Evolutionary conservation across 2,329 filamentous ascomycete species (phyloP).

Genomic region (Nemania sp.): DNA sequence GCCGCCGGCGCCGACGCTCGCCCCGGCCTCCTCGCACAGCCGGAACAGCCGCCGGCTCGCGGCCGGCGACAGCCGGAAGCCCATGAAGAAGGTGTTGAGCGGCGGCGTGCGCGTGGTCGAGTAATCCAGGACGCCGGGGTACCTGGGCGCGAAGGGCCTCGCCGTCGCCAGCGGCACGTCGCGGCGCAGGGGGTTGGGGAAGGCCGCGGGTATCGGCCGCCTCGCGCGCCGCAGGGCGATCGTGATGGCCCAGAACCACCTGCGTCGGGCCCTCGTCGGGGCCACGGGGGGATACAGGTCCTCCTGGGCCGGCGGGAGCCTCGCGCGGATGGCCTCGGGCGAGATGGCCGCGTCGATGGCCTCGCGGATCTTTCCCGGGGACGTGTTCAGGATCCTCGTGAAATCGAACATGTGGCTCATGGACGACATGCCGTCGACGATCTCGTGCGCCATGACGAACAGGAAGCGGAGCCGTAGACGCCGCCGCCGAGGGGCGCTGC

Average conservation of each 20-base stretch:
- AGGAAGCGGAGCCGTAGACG: conserved; percentile 25
- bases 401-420: conserved; percentile 30
- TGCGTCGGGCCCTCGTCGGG: conserved; percentile 25
- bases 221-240: conserved; percentile 32
- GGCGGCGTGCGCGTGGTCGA: conserved; percentile 28
- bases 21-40: conserved; percentile 30
- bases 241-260: conserved; percentile 37
- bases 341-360: conserved; percentile 19
- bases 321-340: conserved; percentile 18
- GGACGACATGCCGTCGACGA: conserved; percentile 32
- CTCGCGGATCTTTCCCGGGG: conserved; percentile 20
- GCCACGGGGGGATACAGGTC: conserved; percentile 31
- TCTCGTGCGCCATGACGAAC: conserved; percentile 33
- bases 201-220: conserved; percentile 30
- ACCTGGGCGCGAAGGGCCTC: conserved; percentile 18
- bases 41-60: conserved; percentile 29
- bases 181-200: conserved; percentile 33
- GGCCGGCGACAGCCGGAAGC: conserved; percentile 11
- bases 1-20: conserved; percentile 34
- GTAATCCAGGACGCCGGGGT: conserved; percentile 31
- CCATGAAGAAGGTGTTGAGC: conserved; percentile 29
- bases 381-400: conserved; percentile 29
- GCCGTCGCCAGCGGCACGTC: conserved; percentile 12
- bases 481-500: no score
- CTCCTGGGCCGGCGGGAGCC: conserved; percentile 33